Evolutionary conservation across 495 filamentous ascomycete species (phyloP).

Genomic region (Trichoderma erinaceum): DNA sequence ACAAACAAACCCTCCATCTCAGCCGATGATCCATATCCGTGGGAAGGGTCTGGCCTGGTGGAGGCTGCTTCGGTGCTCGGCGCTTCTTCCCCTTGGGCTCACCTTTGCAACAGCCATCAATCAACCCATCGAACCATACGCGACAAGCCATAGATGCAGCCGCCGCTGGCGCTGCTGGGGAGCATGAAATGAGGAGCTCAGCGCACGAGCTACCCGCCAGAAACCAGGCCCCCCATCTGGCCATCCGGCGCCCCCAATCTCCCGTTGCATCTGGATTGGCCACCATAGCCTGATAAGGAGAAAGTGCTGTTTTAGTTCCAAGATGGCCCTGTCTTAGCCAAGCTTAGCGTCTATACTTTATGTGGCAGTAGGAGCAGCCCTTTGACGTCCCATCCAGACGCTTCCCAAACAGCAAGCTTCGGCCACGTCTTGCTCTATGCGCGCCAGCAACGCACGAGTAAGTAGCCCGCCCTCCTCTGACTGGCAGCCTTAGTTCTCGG

Average conservation of each 20-base stretch:
- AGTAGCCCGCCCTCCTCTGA: neutral
- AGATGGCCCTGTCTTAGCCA: constrained; percentile 12
- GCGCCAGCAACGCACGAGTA: neutral
- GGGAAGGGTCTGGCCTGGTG: neutral
- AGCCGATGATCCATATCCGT: neutral
- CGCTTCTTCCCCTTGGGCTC: constrained; percentile 9
- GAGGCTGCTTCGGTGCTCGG: constrained; percentile 10
- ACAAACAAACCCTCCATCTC: neutral
- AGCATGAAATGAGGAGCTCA: neutral
- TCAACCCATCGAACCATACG: neutral
- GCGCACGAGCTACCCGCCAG: neutral
- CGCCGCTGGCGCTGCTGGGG: constrained; percentile 8
- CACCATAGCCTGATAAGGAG: constrained; percentile 9
- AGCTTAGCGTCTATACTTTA: constrained; percentile 1
- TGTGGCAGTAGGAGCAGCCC: neutral
- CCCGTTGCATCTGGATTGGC: constrained; percentile 5
- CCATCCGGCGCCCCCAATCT: constrained; percentile 1
- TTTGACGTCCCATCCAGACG: neutral
- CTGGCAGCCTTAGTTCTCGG: neutral
- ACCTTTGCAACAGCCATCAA: neutral
- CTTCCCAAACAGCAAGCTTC: neutral
- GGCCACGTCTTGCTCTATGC: constrained; percentile 3
- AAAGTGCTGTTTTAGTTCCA: neutral
- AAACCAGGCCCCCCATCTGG: neutral
- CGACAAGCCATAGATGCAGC: neutral